A percentile compares a stretch with the other conserved stretches of the same genome.
phyloP scores from a whole-genome alignment of 768 basidiomycete genomes.

The Strobilomyces echinocephalus region DNA sequence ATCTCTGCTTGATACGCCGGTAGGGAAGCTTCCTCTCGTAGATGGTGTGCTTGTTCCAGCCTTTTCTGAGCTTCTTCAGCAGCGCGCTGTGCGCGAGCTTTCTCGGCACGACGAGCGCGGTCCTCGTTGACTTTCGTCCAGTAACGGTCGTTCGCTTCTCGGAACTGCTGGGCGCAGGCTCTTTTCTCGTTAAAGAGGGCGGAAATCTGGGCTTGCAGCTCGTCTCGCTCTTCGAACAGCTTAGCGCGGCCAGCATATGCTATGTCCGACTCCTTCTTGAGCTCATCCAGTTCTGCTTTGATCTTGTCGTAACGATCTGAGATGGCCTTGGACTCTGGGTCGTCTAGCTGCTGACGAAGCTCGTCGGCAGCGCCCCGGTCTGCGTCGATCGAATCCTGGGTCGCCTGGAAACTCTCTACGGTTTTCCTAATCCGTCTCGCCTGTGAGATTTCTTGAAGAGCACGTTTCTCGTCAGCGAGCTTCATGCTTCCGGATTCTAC shows the following conservation, averaged over 20 bases:
- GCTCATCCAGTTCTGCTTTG: constrained; percentile 76
- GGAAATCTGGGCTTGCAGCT: constrained; percentile 63
- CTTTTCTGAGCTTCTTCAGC: constrained; percentile 77
- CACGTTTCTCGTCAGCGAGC: constrained; percentile 92
- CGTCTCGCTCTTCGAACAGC: constrained; percentile 84
- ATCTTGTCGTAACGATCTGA: constrained; percentile 79
- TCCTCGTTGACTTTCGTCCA: constrained; percentile 87
- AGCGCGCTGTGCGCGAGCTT: constrained; percentile 64
- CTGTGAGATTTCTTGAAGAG: constrained; percentile 81
- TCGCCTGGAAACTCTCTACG: constrained; percentile 77
- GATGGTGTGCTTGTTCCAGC: constrained; percentile 68
- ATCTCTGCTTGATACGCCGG: constrained; percentile 93
- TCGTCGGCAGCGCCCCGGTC: constrained; percentile 74
- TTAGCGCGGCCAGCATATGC: constrained; percentile 74
- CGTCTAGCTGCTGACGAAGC: constrained; percentile 78
- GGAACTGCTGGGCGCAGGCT: constrained; percentile 62
- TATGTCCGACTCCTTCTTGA: constrained; percentile 85
- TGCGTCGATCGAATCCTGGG: constrained; percentile 77
- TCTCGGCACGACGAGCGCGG: constrained; percentile 76
- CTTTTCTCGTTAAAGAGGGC: constrained; percentile 72
- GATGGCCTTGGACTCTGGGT: constrained; percentile 80
- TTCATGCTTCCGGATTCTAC: constrained; percentile 91
- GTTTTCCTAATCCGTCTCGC: constrained; percentile 64
- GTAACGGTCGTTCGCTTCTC: constrained; percentile 80
- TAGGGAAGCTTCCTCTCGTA: constrained; percentile 84